Evolutionary conservation across 2,329 filamentous ascomycete species (phyloP).

Genomic region (Sporothrix pseudoabietina): DNA sequence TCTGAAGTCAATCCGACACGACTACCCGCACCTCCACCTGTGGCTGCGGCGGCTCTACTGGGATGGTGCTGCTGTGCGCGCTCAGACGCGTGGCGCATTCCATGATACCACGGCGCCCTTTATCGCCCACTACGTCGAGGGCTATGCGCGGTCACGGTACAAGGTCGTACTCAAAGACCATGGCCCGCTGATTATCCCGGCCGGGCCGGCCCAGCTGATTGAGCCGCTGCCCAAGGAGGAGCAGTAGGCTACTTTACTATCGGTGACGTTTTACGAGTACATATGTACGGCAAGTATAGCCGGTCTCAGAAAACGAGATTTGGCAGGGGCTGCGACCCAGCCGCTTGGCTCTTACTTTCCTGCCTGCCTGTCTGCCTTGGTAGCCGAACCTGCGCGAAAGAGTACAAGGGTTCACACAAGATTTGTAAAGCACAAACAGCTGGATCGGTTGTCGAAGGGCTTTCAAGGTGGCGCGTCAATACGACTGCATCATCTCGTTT

Average conservation of each 20-base stretch:
- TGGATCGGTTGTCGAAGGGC: background rate
- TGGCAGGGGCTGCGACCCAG: background rate
- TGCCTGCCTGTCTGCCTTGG: background rate
- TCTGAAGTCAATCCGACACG: constrained; percentile 62
- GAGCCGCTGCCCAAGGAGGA: constrained; percentile 25
- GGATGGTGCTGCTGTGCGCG: constrained; percentile 16
- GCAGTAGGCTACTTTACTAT: background rate
- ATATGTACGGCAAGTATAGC: background rate
- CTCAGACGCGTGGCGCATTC: constrained; percentile 26
- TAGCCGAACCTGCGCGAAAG: background rate
- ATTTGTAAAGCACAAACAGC: background rate
- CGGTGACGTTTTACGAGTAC: background rate
- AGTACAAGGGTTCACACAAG: background rate
- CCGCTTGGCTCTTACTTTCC: background rate
- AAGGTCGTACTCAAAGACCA: constrained; percentile 23
- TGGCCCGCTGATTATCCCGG: constrained; percentile 22
- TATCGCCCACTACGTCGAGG: constrained; percentile 24
- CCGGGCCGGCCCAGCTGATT: constrained; percentile 22
- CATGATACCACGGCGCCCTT: constrained; percentile 16
- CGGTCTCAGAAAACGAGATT: background rate
- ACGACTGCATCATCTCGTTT: constrained; percentile 12
- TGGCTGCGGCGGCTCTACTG: constrained; percentile 69
- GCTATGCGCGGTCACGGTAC: constrained; percentile 26
- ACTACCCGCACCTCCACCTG: constrained; percentile 68
- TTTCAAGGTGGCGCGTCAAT: background rate